Evolutionary conservation across 305 asterid genomes (phyloP), one percentile per base, ranked within the genome.

Genomic region (Ilex paraguariensis): DNA sequence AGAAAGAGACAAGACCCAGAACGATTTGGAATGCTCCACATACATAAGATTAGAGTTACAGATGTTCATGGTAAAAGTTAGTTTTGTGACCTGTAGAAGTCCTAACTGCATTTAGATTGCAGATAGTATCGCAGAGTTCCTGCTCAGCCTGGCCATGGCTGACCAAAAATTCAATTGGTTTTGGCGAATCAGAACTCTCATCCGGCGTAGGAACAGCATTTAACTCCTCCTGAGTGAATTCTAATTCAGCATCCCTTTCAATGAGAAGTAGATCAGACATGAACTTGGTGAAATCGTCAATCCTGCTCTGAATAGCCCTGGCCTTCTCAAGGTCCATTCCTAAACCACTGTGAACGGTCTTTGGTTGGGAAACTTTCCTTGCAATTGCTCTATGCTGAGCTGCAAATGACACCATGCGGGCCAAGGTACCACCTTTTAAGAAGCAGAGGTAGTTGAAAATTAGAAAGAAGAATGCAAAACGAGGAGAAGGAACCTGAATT

Each of bases 321-420:
- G 76, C 90, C 79, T 79, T 89, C 67, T 79, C 84, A 21, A 79
- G 71, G 68, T 82, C 83, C 82, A 89, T 77, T 61, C 97, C 98
- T 55, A 85, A 65, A 32, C 83, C 79, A 36, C 94, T 96, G 16
- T 82, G 85, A 51, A 68, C 67, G 33, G 81, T 69, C 76, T 82
- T 84, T 54, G 86, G 71, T 63, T 64, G 68, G 32, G 80, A 59
- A 71, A 60, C 36, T 74, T 85, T 92, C 86, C 98, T 78, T 13
- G 98, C 95, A 69, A 90, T 84, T 58, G 97, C 97, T 75, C 74
- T 90, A 66, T 92, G 98, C 82, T 90, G 91, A 73, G 82, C 98
- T 89, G 95, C 86, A 82, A 66, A 69, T 28, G 61, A 0, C 65
- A 73, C 36, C 62, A 60, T 3, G 62, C 28, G 31, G 58, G 42